Conservation (phyloP, 129 eudicot species). For the Tanacetum coccineum region DNA sequence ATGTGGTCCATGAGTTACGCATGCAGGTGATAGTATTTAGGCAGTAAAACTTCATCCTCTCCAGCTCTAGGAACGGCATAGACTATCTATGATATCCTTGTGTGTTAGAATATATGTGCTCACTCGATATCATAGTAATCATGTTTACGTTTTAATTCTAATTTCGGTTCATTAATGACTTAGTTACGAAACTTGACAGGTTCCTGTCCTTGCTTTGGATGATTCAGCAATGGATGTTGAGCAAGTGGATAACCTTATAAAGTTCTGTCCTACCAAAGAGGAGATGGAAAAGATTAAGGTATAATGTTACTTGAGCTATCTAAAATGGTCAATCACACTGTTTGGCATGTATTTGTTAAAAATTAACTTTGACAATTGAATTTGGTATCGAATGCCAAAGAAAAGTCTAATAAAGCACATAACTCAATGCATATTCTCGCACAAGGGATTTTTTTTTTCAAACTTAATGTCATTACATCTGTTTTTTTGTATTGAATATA, state of each 20-base stretch:
- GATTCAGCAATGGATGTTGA: constrained; percentile 77
- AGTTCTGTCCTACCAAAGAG: constrained; percentile 97
- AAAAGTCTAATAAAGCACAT: too few relatives aligned
- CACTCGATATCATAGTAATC: neutral
- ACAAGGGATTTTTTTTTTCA: neutral
- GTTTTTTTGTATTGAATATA: too few relatives aligned
- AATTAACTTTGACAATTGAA: too few relatives aligned
- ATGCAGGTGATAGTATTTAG: neutral
- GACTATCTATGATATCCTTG: too few relatives aligned
- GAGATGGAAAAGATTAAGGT: constrained; percentile 95
- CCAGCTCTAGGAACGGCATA: neutral
- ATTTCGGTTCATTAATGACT: constrained; percentile 10
- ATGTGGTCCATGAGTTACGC: neutral
- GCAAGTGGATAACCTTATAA: constrained; percentile 92
- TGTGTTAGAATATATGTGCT: too few relatives aligned
- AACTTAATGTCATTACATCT: too few relatives aligned
- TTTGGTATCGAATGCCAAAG: too few relatives aligned
- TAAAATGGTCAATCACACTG: too few relatives aligned
- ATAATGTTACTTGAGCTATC: constrained; percentile 4
- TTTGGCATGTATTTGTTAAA: neutral
- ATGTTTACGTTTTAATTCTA: neutral
- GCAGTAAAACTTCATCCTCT: neutral
- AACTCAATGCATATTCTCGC: too few relatives aligned
- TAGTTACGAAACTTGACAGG: constrained; percentile 40
- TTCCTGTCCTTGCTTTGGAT: constrained; percentile 76